Evolutionary conservation across 1,139 yeast genomes (phyloP), one percentile per base, ranked within the genome.

Genomic region (Suhomyces taliae): DNA sequence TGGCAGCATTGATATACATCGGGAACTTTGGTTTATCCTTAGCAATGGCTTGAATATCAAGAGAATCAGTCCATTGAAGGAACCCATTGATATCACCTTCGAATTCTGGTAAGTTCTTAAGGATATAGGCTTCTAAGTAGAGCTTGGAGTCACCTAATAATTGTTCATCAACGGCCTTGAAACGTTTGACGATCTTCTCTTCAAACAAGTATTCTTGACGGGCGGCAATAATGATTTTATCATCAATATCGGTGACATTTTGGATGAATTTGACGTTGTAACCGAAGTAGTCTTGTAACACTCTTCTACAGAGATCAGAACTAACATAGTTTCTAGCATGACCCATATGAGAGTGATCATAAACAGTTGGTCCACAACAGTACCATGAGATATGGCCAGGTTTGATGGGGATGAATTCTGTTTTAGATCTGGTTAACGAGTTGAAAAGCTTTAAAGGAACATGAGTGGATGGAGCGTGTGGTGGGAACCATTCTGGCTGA

Each of bases 361-460:
- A 93, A n/a, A 93, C 98, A 0, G 99, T 93, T 10, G 99, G 99
- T 6, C 99, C 99, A 77, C 99, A 93, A 47, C 91, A 88, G 70
- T 93, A 93, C 99, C 99, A 93, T 3, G 91, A 80, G 44, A 93
- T 85, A 50, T 80, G 82, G 51, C 82, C 80, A 1, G 76, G 74
- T 42, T 74, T 70, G 48, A 75, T 67, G 4, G 98, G 93, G 19
- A 82, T 66, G 58, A 93, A 91, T 45, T 77, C 87, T 36, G 82
- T 87, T 63, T 93, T 93, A 36, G 82, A 67, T 55, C 96, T 79
- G 9, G 98, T 93, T 57, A 93, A 75, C 9, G 96, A 82, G 71
- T 93, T 93, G 78, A 82, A 90, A 37, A 76, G 58, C 45, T 65
- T 66, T 50, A 76, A 64, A n/a, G 44, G 43, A 32, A 49, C 49